Evolutionary conservation across 129 eudicot species (phyloP), one percentile per base, ranked within the genome.

Genomic region (Flaveria sonorensis): DNA sequence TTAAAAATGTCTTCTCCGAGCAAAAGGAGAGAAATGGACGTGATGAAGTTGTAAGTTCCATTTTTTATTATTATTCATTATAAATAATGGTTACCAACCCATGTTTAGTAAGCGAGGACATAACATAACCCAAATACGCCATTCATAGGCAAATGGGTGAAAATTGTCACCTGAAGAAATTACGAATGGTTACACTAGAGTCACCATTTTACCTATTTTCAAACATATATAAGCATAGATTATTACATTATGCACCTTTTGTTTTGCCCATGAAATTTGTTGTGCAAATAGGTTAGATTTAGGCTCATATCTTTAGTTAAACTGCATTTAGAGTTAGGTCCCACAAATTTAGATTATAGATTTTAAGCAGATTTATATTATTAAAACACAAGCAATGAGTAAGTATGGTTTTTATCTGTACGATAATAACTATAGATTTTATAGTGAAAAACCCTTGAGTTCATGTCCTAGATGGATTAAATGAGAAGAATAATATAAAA

Each of bases 11-110:
- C 90, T 88, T 88, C 93, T 32, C 93, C 90, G 3, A 79, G 85
- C 81, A 88, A 88, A 78, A 79, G 90, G 81, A 82, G 88, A 77
- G 87, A 88, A 78, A 77, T 79, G 88, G 90, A 88, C 63, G 90
- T 88, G 8, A 83, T 83, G 88, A 88, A 88, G 76, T 59, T 86
- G 88, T 88, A 82, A 88, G 90, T 83, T 7, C 26, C 45, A 28
- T 67, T 19, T 15, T 53, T 6, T 26, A 20, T 75, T 8, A 40
- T 73, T 61, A 20, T 19, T 14, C 48, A 19, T 62, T 55, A 39
- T 7, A 66, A 66, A 47, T 57, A 24, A 23, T 57, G 8, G 73
- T 46, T 40, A 21, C 36, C 45, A 40, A 21, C 23, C 45, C 67
- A 28, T 28, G 36, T 10, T 10, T 59, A 59, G 66, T 59, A 21